Percentiles rank a stretch among this genome's conserved stretches.
These are phyloP conservation scores for Drechslerella coelobrocha DNA, from an alignment of 2,329 filamentous ascomycete species.

Conservation along the genomic window DNA sequence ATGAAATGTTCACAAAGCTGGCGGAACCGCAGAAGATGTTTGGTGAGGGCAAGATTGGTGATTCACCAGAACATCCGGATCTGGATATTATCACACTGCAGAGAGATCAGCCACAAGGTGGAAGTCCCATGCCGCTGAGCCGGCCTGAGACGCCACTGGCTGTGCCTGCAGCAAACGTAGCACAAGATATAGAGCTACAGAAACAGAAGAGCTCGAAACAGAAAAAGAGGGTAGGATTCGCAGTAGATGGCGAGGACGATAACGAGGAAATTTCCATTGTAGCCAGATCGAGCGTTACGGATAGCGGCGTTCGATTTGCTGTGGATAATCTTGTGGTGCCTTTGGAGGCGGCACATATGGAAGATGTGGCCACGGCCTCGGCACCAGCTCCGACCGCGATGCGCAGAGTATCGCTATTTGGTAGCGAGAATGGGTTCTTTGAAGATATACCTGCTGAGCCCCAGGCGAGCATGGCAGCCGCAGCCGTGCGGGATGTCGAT, in stretches of 20 bases:
- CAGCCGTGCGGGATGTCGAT: neutral
- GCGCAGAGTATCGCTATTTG: conserved; percentile 15
- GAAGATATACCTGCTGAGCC: neutral
- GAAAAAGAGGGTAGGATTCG: conserved; percentile 23
- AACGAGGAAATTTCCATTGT: neutral
- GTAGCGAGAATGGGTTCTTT: conserved; percentile 16
- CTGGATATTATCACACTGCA: conserved; percentile 30
- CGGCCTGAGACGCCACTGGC: conserved; percentile 4
- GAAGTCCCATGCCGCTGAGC: neutral
- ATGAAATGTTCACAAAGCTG: conserved; percentile 58
- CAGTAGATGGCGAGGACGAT: conserved; percentile 8
- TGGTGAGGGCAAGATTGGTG: conserved; percentile 55
- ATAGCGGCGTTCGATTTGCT: neutral
- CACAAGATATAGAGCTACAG: neutral
- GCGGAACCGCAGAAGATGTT: conserved; percentile 61
- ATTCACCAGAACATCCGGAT: conserved; percentile 35
- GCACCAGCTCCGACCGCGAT: neutral
- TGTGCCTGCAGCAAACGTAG: too few relatives aligned
- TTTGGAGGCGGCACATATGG: neutral
- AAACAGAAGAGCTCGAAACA: neutral
- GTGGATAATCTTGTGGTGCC: neutral
- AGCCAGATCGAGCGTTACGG: too few relatives aligned
- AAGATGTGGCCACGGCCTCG: neutral
- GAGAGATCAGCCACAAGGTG: neutral
- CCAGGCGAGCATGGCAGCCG: neutral